Evolutionary conservation across 257 asterid genomes (phyloP).

Genomic region (Lantana camara): DNA sequence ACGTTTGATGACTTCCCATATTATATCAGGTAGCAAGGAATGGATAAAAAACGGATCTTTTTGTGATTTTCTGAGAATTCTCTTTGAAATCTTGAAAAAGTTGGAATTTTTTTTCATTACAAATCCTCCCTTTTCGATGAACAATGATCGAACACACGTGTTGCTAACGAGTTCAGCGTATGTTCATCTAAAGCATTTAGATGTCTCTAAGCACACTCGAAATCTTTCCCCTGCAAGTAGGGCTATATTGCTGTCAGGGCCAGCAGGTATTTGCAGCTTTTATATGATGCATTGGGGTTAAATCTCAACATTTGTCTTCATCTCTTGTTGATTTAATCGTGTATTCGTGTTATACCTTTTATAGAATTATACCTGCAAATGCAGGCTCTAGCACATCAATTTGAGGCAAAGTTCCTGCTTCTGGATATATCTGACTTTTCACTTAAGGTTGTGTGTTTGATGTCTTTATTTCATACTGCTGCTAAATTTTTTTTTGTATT

Average conservation of each 20-base stretch:
- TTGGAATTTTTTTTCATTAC: neutral
- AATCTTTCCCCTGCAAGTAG: constrained; percentile 91
- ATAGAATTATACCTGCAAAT: constrained; percentile 74
- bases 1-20: constrained; percentile 83
- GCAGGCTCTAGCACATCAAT: constrained; percentile 87
- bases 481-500: constrained; percentile 4
- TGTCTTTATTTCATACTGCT: constrained; percentile 22
- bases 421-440: constrained; percentile 81
- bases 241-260: constrained; percentile 84
- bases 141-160: constrained; percentile 66
- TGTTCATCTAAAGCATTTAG: constrained; percentile 73
- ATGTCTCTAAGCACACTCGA: constrained; percentile 78
- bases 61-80: neutral
- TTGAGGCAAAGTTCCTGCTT: constrained; percentile 73
- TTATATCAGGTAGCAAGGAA: constrained; percentile 66
- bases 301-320: neutral
- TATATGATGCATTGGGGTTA: neutral
- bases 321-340: constrained; percentile 3
- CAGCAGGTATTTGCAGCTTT: constrained; percentile 55
- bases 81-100: neutral
- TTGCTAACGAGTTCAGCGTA: constrained; percentile 78
- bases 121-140: constrained; percentile 22
- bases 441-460: constrained; percentile 55
- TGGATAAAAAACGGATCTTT: neutral
- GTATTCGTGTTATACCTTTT: neutral